Conservation (phyloP, 1,139 yeast species). For the Scheffersomyces quercinus region DNA sequence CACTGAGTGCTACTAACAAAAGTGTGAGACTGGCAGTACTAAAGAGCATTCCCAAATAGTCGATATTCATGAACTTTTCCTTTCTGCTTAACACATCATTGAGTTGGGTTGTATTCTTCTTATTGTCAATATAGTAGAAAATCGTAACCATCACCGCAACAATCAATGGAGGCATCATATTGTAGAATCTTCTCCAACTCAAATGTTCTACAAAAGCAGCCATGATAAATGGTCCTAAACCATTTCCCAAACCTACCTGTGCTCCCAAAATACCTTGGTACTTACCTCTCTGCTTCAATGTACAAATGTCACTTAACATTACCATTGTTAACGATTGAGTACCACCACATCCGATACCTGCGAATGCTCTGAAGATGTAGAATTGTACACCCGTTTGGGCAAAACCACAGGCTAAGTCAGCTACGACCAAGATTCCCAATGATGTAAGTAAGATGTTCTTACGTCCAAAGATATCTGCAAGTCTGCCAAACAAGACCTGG, state of each 20-base stretch:
- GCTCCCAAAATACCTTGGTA: slow-evolving; percentile 24
- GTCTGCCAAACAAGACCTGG: slow-evolving; percentile 46
- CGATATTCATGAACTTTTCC: slow-evolving; percentile 19
- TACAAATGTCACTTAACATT: slow-evolving; percentile 22
- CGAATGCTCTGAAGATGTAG: slow-evolving; percentile 20
- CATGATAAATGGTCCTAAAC: slow-evolving; percentile 22
- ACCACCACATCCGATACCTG: slow-evolving; percentile 23
- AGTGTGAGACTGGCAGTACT: slow-evolving; percentile 18
- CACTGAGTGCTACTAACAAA: slow-evolving; percentile 19
- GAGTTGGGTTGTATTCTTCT: slow-evolving; percentile 12
- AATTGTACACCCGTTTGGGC: slow-evolving; percentile 19
- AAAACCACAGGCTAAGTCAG: slow-evolving; percentile 21
- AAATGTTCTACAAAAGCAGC: slow-evolving; percentile 16
- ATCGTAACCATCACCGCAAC: slow-evolving; percentile 13
- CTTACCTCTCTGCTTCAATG: slow-evolving; percentile 21
- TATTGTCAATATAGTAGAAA: slow-evolving; percentile 13
- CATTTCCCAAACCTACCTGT: slow-evolving; percentile 21
- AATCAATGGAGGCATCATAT: slow-evolving; percentile 19
- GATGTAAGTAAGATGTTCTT: slow-evolving; percentile 17
- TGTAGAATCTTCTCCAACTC: slow-evolving; percentile 21
- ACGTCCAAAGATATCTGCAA: slow-evolving; percentile 27
- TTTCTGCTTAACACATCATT: slow-evolving; percentile 12
- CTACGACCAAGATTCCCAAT: slow-evolving; percentile 14
- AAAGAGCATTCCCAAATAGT: slow-evolving; percentile 20
- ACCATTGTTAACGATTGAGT: slow-evolving; percentile 21